A percentile compares a stretch with the other conserved stretches of the same genome.
These are phyloP conservation scores for Kluyveromyces nonfermentans DNA, from an alignment of 805 yeast genomes.

Conservation along the genomic window DNA sequence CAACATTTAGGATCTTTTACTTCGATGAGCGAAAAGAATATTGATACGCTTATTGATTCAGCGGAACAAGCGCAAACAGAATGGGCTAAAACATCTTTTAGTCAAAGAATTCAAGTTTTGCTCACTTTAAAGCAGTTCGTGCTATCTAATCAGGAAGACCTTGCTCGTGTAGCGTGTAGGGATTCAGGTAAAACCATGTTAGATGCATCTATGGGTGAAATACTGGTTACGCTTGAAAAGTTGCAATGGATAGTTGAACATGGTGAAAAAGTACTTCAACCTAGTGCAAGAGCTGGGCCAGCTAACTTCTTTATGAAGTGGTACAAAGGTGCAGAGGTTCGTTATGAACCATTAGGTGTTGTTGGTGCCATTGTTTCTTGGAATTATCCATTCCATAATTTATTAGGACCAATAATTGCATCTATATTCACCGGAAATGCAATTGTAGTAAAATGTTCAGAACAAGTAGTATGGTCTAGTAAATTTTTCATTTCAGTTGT, in stretches of 20 bases:
- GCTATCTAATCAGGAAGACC: conserved; percentile 69
- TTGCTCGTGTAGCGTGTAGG: conserved; percentile 89
- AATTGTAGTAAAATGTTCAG: conserved; percentile 87
- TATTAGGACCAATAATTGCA: conserved; percentile 87
- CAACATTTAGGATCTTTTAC: conserved; percentile 69
- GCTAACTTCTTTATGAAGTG: conserved; percentile 67
- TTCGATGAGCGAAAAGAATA: conserved; percentile 57
- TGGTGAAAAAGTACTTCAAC: conserved; percentile 63
- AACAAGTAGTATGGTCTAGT: conserved; percentile 93
- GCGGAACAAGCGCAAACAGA: conserved; percentile 28
- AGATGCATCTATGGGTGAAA: conserved; percentile 95
- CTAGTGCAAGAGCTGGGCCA: conserved; percentile 79
- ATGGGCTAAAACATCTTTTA: conserved; percentile 40
- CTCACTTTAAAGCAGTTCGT: conserved; percentile 64
- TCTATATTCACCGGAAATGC: conserved; percentile 87
- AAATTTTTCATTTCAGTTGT: conserved; percentile 66
- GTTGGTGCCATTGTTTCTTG: conserved; percentile 89
- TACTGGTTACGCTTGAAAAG: conserved; percentile 90
- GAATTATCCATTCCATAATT: conserved; percentile 96
- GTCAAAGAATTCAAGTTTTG: conserved; percentile 60
- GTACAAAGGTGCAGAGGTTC: conserved; percentile 86
- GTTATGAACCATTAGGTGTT: conserved; percentile 84
- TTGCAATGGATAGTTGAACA: conserved; percentile 79
- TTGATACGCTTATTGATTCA: conserved; percentile 49
- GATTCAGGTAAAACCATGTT: conserved; percentile 94